A percentile compares a stretch with the other conserved stretches of the same genome.
phyloP scores from a whole-genome alignment of 1,139 yeast species.

The Geotrichum bryndzae region DNA sequence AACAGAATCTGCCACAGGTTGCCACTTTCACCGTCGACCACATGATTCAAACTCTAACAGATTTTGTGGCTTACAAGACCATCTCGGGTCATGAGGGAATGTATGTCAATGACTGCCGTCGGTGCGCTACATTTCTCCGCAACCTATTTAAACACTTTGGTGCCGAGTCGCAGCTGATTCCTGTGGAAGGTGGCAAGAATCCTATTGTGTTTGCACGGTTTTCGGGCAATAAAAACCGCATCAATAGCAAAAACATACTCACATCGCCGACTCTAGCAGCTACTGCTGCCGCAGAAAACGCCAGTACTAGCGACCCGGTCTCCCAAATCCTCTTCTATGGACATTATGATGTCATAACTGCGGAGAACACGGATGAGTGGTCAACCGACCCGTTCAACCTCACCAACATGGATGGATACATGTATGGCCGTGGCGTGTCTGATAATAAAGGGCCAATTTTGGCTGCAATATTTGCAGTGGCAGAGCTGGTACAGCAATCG shows the following conservation, averaged over 20 bases:
- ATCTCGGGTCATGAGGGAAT: slow-evolving; percentile 65
- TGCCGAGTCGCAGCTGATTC: slow-evolving; percentile 64
- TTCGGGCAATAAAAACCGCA: slow-evolving; percentile 34
- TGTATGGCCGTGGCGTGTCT: slow-evolving; percentile 88
- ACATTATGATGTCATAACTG: slow-evolving; percentile 87
- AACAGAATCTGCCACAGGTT: not conserved
- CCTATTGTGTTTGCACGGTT: slow-evolving; percentile 80
- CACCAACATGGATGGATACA: slow-evolving; percentile 73
- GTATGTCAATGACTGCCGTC: slow-evolving; percentile 72
- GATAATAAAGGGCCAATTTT: slow-evolving; percentile 92
- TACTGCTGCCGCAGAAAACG: slow-evolving; percentile 1
- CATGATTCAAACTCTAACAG: slow-evolving; percentile 55
- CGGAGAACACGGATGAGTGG: slow-evolving; percentile 60
- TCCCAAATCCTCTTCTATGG: slow-evolving; percentile 72
- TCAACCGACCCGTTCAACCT: slow-evolving; percentile 68
- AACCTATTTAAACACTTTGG: slow-evolving; percentile 64
- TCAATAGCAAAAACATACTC: no score
- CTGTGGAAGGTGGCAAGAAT: slow-evolving; percentile 61
- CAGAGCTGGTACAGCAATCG: slow-evolving; percentile 52
- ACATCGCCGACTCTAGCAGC: no score
- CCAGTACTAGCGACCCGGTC: not conserved
- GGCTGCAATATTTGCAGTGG: slow-evolving; percentile 86
- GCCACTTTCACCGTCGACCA: slow-evolving; percentile 46
- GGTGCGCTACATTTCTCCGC: slow-evolving; percentile 74
- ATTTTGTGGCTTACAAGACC: slow-evolving; percentile 64